A percentile compares a stretch with the other conserved stretches of the same genome.
phyloP scores from a whole-genome alignment of 1,284 basidiomycete genomes.

The Apiotrichum siamense region DNA sequence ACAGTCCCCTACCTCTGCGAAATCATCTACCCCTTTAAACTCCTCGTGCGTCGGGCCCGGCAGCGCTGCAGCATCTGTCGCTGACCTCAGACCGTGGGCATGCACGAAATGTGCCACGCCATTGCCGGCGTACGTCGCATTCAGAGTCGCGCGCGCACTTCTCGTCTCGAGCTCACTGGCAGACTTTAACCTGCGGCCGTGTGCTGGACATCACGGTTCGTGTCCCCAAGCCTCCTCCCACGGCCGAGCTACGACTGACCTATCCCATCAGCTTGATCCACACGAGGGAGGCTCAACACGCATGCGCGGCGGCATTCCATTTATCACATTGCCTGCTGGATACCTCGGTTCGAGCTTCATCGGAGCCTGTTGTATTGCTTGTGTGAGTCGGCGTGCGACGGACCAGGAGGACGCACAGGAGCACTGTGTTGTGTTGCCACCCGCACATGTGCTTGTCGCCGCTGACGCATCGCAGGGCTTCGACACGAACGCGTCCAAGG shows the following conservation, averaged over 20 bases:
- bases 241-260: too few species aligned
- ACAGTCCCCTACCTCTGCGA: constrained; percentile 38
- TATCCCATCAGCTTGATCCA: constrained; percentile 50
- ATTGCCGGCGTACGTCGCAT: constrained; percentile 53
- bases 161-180: constrained; percentile 18
- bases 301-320: constrained; percentile 87
- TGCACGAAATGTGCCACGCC: constrained; percentile 83
- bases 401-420: too few species aligned
- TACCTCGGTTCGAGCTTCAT: constrained; percentile 90
- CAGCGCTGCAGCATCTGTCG: too few species aligned
- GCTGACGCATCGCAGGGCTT: constrained; percentile 53
- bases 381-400: constrained; percentile 48
- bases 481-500: constrained; percentile 85
- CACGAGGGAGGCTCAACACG: constrained; percentile 88
- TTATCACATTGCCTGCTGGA: constrained; percentile 69
- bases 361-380: constrained; percentile 80
- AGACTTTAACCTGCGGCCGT: constrained; percentile 76
- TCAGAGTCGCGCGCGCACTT: not conserved
- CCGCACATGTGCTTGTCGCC: not conserved
- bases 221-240: constrained; percentile 48
- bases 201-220: constrained; percentile 77
- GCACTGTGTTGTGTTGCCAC: too few species aligned
- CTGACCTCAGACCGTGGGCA: constrained; percentile 68
- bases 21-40: constrained; percentile 90
- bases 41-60: constrained; percentile 44